A percentile compares a stretch with the other conserved stretches of the same genome.
phyloP scores from a whole-genome alignment of 2,329 filamentous ascomycete species.

The Fusarium albidum region DNA sequence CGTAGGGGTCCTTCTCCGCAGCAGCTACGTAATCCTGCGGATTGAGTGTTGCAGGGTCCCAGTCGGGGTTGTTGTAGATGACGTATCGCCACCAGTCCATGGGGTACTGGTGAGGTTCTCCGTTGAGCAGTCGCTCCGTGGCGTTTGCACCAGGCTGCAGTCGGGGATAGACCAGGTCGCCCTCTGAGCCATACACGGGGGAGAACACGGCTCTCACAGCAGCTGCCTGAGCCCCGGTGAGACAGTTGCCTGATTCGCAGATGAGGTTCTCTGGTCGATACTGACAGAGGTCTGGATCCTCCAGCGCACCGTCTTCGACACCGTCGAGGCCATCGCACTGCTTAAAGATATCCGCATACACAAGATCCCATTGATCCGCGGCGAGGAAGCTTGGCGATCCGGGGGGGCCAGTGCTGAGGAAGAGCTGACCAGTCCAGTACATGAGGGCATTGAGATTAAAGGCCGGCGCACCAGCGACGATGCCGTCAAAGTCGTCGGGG shows the following conservation, averaged over 20 bases:
- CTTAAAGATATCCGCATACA: conserved; percentile 53
- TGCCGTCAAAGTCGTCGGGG: conserved; percentile 63
- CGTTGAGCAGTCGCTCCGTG: conserved; percentile 37
- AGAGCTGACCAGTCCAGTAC: conserved; percentile 18
- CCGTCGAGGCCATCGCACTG: conserved; percentile 62
- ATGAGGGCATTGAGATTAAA: conserved; percentile 55
- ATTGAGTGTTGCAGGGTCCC: conserved; percentile 37
- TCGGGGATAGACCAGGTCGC: conserved; percentile 50
- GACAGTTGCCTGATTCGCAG: conserved; percentile 39
- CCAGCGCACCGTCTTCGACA: conserved; percentile 58
- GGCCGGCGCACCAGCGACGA: conserved; percentile 54
- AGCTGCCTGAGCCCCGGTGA: conserved; percentile 4
- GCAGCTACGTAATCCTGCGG: conserved; percentile 26
- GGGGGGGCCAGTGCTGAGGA: background rate
- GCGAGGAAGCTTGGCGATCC: conserved; percentile 30
- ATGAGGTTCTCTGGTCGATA: conserved; percentile 52
- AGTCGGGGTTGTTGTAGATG: conserved; percentile 49
- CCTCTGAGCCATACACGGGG: conserved; percentile 38
- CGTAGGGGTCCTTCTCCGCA: conserved; percentile 49
- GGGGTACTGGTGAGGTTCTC: conserved; percentile 1
- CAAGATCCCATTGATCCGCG: conserved; percentile 45
- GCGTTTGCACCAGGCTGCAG: conserved; percentile 58
- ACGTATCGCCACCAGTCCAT: conserved; percentile 48
- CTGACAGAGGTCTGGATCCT: conserved; percentile 54
- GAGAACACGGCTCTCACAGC: conserved; percentile 39